phyloP scores from a whole-genome alignment of 1,139 yeast species.

The Candida labiduridarum region DNA sequence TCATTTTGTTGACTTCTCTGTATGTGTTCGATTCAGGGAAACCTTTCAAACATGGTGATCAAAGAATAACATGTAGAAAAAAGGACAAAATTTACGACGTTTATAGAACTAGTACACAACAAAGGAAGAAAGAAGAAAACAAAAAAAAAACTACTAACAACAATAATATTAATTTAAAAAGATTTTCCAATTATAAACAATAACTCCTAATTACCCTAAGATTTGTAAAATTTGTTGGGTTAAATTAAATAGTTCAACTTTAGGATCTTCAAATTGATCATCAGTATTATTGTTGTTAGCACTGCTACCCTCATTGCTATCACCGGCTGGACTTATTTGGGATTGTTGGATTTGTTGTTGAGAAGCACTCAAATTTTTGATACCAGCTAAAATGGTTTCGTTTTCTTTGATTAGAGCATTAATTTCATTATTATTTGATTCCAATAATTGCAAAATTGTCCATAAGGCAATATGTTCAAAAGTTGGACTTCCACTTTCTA shows the following conservation, averaged over 20 bases:
- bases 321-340: slow-evolving; percentile 23
- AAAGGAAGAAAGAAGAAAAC: neutral
- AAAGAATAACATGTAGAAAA: no score
- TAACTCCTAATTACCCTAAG: slow-evolving; percentile 32
- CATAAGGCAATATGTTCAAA: slow-evolving; percentile 98
- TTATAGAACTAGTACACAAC: neutral
- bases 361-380: slow-evolving; percentile 50
- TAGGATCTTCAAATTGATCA: slow-evolving; percentile 60
- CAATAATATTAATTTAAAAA: neutral
- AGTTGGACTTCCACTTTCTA: slow-evolving; percentile 87
- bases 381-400: slow-evolving; percentile 57
- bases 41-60: no score
- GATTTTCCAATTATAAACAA: neutral
- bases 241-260: slow-evolving; percentile 70
- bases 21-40: no score
- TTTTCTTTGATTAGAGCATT: slow-evolving; percentile 63
- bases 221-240: slow-evolving; percentile 76
- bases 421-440: slow-evolving; percentile 77
- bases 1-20: no score
- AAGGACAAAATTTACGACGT: no score
- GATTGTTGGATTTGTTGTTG: slow-evolving; percentile 40
- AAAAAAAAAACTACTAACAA: neutral
- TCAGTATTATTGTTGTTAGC: slow-evolving; percentile 30
- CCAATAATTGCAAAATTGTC: slow-evolving; percentile 92
- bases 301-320: slow-evolving; percentile 9